phyloP scores from a whole-genome alignment of 1,284 basidiomycete species.

The Fomitopsis betulina region DNA sequence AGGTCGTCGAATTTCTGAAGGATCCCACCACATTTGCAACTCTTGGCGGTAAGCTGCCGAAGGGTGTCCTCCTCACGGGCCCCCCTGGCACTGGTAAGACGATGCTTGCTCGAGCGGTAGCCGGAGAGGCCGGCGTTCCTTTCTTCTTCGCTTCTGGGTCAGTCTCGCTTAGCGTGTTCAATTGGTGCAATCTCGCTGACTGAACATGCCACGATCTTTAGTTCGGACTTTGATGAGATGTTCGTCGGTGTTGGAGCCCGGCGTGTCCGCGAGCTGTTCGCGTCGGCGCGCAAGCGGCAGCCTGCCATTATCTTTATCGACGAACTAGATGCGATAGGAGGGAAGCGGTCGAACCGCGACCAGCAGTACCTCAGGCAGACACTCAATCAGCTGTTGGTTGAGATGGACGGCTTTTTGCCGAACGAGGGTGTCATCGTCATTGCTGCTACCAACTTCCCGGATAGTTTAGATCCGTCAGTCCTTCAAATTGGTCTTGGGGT shows the following conservation, averaged over 20 bases:
- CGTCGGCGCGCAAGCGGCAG: constrained; percentile 90
- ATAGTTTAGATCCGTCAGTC: constrained; percentile 79
- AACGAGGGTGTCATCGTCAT: constrained; percentile 91
- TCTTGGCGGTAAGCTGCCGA: constrained; percentile 88
- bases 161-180: constrained; percentile 14
- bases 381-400: constrained; percentile 90
- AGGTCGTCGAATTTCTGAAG: constrained; percentile 90
- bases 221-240: constrained; percentile 98
- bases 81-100: constrained; percentile 96
- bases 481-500: constrained; percentile 9
- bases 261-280: constrained; percentile 94
- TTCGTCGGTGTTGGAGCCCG: constrained; percentile 96
- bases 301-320: constrained; percentile 96
- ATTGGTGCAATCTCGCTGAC: background rate
- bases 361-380: constrained; percentile 91
- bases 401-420: constrained; percentile 93
- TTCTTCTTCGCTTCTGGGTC: constrained; percentile 87
- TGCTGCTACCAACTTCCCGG: constrained; percentile 93
- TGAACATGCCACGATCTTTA: constrained; percentile 26
- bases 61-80: constrained; percentile 88
- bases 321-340: constrained; percentile 90
- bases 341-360: constrained; percentile 86
- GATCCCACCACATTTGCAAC: constrained; percentile 86
- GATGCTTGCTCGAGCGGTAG: constrained; percentile 91
- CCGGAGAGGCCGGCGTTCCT: constrained; percentile 94